A percentile compares a stretch with the other conserved stretches of the same genome.
Conservation (phyloP, 148 eudicot genomes). For the Talinum fruticosum region DNA sequence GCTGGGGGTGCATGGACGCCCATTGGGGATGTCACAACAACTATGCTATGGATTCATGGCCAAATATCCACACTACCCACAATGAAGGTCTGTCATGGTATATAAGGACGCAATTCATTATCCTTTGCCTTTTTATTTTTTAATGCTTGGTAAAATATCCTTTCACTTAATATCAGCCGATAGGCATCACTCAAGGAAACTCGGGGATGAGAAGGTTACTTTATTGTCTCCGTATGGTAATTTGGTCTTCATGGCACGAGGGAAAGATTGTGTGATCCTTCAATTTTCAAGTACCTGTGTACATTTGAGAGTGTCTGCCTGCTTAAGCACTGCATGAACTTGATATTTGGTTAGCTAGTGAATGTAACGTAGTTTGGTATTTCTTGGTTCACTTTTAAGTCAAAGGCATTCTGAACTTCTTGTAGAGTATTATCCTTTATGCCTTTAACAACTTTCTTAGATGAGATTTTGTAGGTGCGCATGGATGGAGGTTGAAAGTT, state of each 20-base stretch:
- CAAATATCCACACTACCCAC: slow-evolving; percentile 90
- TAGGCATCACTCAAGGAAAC: neutral
- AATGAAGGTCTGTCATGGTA: slow-evolving; percentile 61
- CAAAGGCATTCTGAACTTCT: too few relatives aligned
- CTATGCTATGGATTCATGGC: slow-evolving; percentile 99
- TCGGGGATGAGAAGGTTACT: neutral
- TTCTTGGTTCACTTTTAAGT: neutral
- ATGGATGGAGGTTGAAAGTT: too few relatives aligned
- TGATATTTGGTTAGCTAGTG: neutral
- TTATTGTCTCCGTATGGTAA: neutral
- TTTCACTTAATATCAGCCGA: neutral
- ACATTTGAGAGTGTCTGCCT: neutral
- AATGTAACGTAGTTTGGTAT: neutral
- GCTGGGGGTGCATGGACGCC: slow-evolving; percentile 99
- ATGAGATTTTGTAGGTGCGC: too few relatives aligned
- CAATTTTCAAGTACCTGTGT: neutral
- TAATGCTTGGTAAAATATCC: neutral
- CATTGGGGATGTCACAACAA: slow-evolving; percentile 96
- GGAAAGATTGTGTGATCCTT: neutral
- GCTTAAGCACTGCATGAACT: neutral
- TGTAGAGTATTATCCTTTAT: too few relatives aligned
- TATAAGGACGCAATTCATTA: slow-evolving; percentile 1
- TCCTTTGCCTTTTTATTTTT: neutral
- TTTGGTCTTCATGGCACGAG: neutral
- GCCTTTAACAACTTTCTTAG: too few relatives aligned